These are phyloP conservation scores for Eremochloa ophiuroides DNA, from an alignment of 176 grass and related monocot genomes.

Conservation along the genomic window DNA sequence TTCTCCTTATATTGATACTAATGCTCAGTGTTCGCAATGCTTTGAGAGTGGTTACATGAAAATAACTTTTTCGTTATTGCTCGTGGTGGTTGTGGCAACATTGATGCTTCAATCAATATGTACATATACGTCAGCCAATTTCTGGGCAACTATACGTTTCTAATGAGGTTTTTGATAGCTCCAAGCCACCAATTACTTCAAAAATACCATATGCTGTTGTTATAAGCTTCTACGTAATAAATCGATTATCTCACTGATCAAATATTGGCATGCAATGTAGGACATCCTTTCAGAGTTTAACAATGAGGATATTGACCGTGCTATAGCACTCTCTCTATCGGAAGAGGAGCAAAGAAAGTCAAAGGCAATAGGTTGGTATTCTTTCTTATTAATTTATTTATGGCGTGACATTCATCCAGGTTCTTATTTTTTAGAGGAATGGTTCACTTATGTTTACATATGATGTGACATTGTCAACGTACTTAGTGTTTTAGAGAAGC, in stretches of 20 bases:
- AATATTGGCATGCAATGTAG: slow-evolving; percentile 42
- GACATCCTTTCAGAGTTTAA: slow-evolving; percentile 54
- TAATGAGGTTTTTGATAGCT: not conserved
- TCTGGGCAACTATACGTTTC: not conserved
- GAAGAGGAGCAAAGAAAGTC: slow-evolving; percentile 79
- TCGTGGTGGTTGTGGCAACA: not conserved
- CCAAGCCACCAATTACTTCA: not conserved
- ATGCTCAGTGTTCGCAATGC: not conserved
- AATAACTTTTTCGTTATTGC: not conserved
- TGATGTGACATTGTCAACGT: not conserved
- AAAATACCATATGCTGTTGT: slow-evolving; percentile 4
- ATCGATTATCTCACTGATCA: slow-evolving; percentile 20
- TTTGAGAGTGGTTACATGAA: not conserved
- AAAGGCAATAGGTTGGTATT: slow-evolving; percentile 57
- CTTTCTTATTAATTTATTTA: slow-evolving; percentile 21
- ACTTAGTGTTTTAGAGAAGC: not conserved
- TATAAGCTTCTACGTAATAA: not conserved
- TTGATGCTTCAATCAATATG: not conserved
- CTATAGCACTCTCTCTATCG: slow-evolving; percentile 87
- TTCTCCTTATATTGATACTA: not conserved
- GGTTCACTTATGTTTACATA: not conserved
- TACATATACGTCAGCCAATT: not conserved
- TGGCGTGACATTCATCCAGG: not conserved
- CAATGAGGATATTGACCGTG: slow-evolving; percentile 85
- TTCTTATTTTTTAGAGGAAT: not conserved